A percentile compares a stretch with the other conserved stretches of the same genome.
These are phyloP conservation scores for Lactarius tabidus DNA, from an alignment of 768 basidiomycete species.

Conservation along the genomic window DNA sequence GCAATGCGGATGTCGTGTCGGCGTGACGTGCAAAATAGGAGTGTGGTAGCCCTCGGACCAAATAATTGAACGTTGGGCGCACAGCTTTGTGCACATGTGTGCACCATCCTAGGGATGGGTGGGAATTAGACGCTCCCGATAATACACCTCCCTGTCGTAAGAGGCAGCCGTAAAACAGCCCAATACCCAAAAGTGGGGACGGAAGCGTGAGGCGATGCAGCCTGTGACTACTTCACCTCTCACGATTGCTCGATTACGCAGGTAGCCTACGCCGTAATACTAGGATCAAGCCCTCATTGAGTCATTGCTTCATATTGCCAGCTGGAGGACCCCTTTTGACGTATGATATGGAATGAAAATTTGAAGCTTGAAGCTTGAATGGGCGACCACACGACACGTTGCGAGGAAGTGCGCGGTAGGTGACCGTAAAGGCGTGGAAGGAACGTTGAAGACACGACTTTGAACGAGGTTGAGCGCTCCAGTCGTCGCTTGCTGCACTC, in stretches of 20 bases:
- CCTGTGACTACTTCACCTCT: background rate
- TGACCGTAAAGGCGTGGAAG: background rate
- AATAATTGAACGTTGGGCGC: background rate
- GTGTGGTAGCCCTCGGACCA: constrained; percentile 6
- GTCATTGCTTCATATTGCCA: background rate
- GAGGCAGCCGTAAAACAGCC: background rate
- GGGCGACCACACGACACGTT: background rate
- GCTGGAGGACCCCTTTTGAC: background rate
- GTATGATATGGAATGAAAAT: background rate
- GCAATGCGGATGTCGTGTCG: constrained; percentile 10
- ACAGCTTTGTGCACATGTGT: constrained; percentile 5
- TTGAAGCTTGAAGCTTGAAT: background rate
- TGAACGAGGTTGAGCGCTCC: background rate
- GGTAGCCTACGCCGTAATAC: background rate
- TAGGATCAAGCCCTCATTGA: too few relatives aligned
- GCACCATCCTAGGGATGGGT: constrained; percentile 1
- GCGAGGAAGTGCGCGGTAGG: background rate
- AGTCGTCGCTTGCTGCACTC: background rate
- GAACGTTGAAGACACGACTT: background rate
- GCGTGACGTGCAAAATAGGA: background rate
- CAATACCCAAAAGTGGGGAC: background rate
- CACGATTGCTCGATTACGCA: constrained; percentile 7
- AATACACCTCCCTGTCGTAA: background rate
- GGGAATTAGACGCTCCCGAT: background rate
- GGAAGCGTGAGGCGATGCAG: background rate